Percentiles rank a stretch among this genome's conserved stretches.
Evolutionary conservation across 768 basidiomycete genomes (phyloP).

Genomic region (Pleurotus pulmonarius): DNA sequence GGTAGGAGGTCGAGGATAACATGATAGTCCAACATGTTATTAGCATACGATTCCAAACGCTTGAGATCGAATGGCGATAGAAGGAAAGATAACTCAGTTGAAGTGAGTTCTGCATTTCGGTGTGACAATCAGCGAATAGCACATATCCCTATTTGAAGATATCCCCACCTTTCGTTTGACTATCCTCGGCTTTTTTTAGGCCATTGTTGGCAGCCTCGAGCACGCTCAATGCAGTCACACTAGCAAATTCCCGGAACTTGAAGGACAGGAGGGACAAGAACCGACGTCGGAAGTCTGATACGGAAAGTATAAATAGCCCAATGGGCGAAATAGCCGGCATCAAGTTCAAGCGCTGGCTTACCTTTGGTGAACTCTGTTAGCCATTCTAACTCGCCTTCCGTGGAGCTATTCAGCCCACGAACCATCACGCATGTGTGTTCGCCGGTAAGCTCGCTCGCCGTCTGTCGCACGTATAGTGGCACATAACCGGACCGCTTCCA

Average conservation of each 20-base stretch:
- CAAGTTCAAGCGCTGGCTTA: constrained; percentile 21
- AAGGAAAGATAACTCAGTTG: constrained; percentile 48
- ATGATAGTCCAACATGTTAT: constrained; percentile 95
- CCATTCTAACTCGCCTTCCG: constrained; percentile 70
- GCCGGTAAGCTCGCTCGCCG: constrained; percentile 90
- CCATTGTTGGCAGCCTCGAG: constrained; percentile 80
- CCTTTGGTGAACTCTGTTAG: constrained; percentile 85
- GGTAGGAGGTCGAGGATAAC: constrained; percentile 93
- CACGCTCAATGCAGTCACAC: constrained; percentile 82
- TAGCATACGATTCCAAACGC: constrained; percentile 91
- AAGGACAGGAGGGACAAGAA: constrained; percentile 89
- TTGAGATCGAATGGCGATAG: constrained; percentile 94
- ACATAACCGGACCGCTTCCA: constrained; percentile 95
- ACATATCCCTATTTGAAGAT: too few species aligned
- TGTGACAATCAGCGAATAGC: too few species aligned
- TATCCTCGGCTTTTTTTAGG: constrained; percentile 40
- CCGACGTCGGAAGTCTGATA: constrained; percentile 83
- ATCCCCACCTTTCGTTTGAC: constrained; percentile 32
- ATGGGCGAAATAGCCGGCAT: background rate
- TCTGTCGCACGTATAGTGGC: constrained; percentile 91
- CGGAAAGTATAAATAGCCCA: background rate
- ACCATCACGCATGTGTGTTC: constrained; percentile 98
- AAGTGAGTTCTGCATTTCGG: constrained; percentile 24
- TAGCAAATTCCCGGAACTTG: constrained; percentile 92
- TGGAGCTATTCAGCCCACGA: constrained; percentile 70